phyloP scores from a whole-genome alignment of 2,329 filamentous ascomycete species.

The Metarhizium robertsii region DNA sequence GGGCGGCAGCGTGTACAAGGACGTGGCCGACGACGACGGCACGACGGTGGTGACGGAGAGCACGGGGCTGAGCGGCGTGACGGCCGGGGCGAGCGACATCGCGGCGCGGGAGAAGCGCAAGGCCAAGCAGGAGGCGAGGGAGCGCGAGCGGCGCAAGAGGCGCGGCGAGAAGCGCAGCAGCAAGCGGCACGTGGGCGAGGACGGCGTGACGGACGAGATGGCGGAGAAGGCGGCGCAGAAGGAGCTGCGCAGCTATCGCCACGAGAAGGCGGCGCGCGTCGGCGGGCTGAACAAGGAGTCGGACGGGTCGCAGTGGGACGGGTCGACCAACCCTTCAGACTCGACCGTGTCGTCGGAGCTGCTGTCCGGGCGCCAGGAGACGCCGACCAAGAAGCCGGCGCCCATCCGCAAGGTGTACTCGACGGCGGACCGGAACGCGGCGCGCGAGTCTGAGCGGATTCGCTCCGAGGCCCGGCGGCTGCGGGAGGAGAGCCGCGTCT shows the following conservation, averaged over 20 bases:
- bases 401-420: slow-evolving; percentile 54
- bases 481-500: slow-evolving; percentile 40
- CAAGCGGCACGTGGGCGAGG: slow-evolving; percentile 40
- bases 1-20: slow-evolving; percentile 77
- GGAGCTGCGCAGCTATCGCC: slow-evolving; percentile 73
- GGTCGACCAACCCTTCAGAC: slow-evolving; percentile 56
- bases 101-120: slow-evolving; percentile 46
- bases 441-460: slow-evolving; percentile 43
- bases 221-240: slow-evolving; percentile 55
- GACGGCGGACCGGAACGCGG: slow-evolving; percentile 43
- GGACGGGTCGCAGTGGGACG: slow-evolving; percentile 74
- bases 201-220: slow-evolving; percentile 52
- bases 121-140: slow-evolving; percentile 40
- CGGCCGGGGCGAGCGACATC: slow-evolving; percentile 47
- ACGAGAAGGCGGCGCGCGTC: slow-evolving; percentile 78
- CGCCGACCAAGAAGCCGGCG: slow-evolving; percentile 36
- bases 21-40: slow-evolving; percentile 46
- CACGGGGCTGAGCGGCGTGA: slow-evolving; percentile 43
- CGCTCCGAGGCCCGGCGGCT: slow-evolving; percentile 46
- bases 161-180: slow-evolving; percentile 26
- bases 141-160: slow-evolving; percentile 24
- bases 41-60: slow-evolving; percentile 36
- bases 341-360: slow-evolving; percentile 52
- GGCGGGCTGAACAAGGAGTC: slow-evolving; percentile 79
- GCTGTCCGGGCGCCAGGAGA: slow-evolving; percentile 46